A percentile compares a stretch with the other conserved stretches of the same genome.
Evolutionary conservation across 140 eudicot genomes (phyloP).

Genomic region (Flaveria floridana): DNA sequence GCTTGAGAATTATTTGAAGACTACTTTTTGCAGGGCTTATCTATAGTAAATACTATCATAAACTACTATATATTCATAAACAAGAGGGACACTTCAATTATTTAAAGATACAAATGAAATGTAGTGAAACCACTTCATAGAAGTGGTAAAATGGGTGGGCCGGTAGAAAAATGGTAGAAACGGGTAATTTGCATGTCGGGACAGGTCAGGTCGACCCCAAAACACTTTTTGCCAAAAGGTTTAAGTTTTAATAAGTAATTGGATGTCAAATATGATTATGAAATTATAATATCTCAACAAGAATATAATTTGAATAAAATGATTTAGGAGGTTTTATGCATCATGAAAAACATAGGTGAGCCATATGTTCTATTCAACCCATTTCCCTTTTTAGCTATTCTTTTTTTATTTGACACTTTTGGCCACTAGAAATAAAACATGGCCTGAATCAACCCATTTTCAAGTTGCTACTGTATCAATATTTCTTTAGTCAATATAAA

Average conservation of each 20-base stretch:
- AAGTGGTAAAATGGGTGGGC: not conserved
- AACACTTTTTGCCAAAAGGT: not conserved
- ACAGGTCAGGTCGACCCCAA: not conserved
- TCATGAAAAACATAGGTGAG: not conserved
- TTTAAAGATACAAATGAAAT: not conserved
- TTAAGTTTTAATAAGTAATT: not conserved
- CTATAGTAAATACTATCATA: not conserved
- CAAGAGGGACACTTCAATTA: slow-evolving; percentile 14
- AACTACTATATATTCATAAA: not conserved
- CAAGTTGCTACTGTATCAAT: not conserved
- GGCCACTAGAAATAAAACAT: not conserved
- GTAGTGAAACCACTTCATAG: not conserved
- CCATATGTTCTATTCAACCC: not conserved
- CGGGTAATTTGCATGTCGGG: not conserved
- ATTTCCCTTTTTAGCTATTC: not conserved
- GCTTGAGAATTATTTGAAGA: not conserved
- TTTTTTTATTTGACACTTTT: not conserved
- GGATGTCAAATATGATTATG: not conserved
- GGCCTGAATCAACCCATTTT: not conserved
- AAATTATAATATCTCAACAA: not conserved
- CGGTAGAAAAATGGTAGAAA: not conserved
- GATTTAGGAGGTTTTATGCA: not conserved
- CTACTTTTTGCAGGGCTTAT: too few relatives aligned
- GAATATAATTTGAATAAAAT: not conserved
- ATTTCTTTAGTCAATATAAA: not conserved